These are phyloP conservation scores for Helenozyma rhizophorensis DNA, from an alignment of 805 yeast species.

Conservation along the genomic window DNA sequence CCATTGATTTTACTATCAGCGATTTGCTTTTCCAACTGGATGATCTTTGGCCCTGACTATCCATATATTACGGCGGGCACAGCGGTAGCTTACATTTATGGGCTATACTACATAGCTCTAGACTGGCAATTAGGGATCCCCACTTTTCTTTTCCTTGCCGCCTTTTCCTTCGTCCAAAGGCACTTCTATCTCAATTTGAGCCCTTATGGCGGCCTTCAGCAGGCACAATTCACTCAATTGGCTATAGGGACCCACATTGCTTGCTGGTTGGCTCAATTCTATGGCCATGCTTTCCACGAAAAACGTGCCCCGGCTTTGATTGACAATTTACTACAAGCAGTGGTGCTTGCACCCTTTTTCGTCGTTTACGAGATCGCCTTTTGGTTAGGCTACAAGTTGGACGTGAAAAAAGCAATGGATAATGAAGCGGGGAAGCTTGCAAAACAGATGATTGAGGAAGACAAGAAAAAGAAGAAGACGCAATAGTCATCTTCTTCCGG, in stretches of 20 bases:
- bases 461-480: slow-evolving; percentile 9
- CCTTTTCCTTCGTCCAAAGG: slow-evolving; percentile 21
- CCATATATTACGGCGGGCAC: slow-evolving; percentile 46
- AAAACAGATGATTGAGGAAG: slow-evolving; percentile 26
- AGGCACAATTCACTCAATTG: slow-evolving; percentile 19
- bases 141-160: slow-evolving; percentile 19
- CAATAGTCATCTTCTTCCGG: neutral
- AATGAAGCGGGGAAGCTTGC: slow-evolving; percentile 38
- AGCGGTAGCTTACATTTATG: slow-evolving; percentile 43
- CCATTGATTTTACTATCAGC: slow-evolving; percentile 68
- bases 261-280: slow-evolving; percentile 80
- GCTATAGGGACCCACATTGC: slow-evolving; percentile 43
- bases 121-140: slow-evolving; percentile 44
- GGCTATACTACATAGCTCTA: slow-evolving; percentile 54
- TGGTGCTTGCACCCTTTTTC: slow-evolving; percentile 88
- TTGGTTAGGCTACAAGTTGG: slow-evolving; percentile 55
- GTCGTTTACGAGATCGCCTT: slow-evolving; percentile 76
- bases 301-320: slow-evolving; percentile 80
- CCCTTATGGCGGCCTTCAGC: slow-evolving; percentile 2
- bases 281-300: slow-evolving; percentile 84
- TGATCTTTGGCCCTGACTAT: slow-evolving; percentile 4
- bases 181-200: slow-evolving; percentile 15
- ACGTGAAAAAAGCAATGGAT: slow-evolving; percentile 48
- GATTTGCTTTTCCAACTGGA: slow-evolving; percentile 29
- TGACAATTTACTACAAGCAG: slow-evolving; percentile 78